A percentile compares a stretch with the other conserved stretches of the same genome.
Evolutionary conservation across 2,329 filamentous ascomycete species (phyloP).

Genomic region (Fusarium albosuccineum): DNA sequence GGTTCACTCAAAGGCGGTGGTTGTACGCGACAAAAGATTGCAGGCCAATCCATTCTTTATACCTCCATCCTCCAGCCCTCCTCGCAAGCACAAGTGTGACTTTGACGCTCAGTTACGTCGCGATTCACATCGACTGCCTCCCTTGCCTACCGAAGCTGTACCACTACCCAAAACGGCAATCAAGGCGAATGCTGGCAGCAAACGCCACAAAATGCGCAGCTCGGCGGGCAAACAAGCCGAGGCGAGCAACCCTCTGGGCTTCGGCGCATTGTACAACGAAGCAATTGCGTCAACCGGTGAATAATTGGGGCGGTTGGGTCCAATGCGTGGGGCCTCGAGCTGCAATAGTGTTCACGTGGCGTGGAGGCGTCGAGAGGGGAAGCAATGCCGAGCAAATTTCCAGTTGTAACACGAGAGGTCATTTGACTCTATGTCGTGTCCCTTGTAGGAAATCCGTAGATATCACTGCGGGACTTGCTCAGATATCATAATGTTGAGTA

Average conservation of each 20-base stretch:
- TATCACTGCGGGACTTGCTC: neutral
- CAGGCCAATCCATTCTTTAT: neutral
- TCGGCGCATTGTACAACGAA: neutral
- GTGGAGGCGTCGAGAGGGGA: slow-evolving; percentile 17
- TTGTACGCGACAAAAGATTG: too few species aligned
- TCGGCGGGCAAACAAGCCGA: slow-evolving; percentile 15
- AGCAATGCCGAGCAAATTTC: neutral
- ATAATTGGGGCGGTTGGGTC: slow-evolving; percentile 15
- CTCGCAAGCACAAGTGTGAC: neutral
- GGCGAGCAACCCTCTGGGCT: fast-evolving
- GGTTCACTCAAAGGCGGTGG: too few species aligned
- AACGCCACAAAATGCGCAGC: neutral
- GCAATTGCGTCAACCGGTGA: neutral
- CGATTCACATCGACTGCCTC: neutral
- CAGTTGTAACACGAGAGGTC: slow-evolving; percentile 2
- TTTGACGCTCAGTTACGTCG: neutral
- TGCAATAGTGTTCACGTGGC: slow-evolving; percentile 17
- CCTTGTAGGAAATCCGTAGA: neutral
- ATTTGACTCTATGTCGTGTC: slow-evolving; percentile 21
- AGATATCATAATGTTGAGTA: neutral
- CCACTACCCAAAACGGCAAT: slow-evolving; percentile 6
- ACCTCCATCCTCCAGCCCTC: neutral
- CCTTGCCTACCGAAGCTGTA: neutral
- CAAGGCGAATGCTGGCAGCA: slow-evolving; percentile 9
- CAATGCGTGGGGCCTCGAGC: slow-evolving; percentile 6